Evolutionary conservation across 345 rosid genomes (phyloP).

Genomic region (Sonneratia alba): DNA sequence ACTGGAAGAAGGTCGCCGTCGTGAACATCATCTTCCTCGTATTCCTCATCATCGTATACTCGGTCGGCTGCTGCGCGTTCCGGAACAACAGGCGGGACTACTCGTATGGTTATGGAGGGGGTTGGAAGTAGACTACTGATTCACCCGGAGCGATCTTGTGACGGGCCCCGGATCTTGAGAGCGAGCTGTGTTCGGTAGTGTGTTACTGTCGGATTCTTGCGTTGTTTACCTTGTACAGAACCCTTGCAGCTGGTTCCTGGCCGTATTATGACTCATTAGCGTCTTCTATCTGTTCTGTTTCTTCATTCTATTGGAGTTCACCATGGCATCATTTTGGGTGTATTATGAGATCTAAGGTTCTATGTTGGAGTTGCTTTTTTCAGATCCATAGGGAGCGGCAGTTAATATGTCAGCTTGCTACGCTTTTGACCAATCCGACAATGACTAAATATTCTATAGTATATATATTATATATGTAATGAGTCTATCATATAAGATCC

Average conservation of each 20-base stretch:
- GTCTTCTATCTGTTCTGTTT: background rate
- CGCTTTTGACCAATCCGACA: no score
- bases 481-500: no score
- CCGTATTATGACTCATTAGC: background rate
- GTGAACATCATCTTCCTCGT: constrained; percentile 62
- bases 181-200: background rate
- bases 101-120: constrained; percentile 9
- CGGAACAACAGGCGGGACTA: constrained; percentile 62
- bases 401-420: no score
- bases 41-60: constrained; percentile 54
- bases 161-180: background rate
- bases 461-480: no score
- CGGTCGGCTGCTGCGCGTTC: constrained; percentile 80
- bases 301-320: background rate
- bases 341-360: no score
- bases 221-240: background rate
- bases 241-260: background rate
- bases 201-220: background rate
- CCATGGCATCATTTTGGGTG: background rate
- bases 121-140: background rate
- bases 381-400: no score
- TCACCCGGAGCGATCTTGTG: background rate
- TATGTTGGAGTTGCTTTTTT: no score
- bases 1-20: constrained; percentile 71
- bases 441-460: no score